These are phyloP conservation scores for Lecanoromycetidae sp. DNA, from an alignment of 2,329 filamentous ascomycete species.

Conservation along the genomic window DNA sequence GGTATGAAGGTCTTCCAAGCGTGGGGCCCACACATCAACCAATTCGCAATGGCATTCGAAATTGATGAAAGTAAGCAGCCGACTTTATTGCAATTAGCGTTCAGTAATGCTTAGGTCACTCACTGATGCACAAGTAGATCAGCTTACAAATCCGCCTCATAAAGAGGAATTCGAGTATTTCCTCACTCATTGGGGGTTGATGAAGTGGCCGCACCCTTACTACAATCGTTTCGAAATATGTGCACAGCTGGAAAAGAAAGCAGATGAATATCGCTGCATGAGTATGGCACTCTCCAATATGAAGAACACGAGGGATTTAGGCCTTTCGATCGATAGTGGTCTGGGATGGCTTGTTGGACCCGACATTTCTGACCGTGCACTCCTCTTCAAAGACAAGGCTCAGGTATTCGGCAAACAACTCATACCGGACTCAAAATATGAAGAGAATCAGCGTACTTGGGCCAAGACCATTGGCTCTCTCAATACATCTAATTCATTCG, in stretches of 20 bases:
- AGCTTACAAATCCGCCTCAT: constrained; percentile 7
- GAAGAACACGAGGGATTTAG: constrained; percentile 47
- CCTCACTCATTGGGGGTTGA: constrained; percentile 51
- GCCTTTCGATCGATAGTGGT: constrained; percentile 54
- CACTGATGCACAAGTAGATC: not conserved
- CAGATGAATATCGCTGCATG: constrained; percentile 52
- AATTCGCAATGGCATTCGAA: constrained; percentile 57
- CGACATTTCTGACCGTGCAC: constrained; percentile 41
- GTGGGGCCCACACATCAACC: constrained; percentile 48
- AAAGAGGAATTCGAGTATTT: constrained; percentile 30
- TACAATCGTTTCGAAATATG: constrained; percentile 50
- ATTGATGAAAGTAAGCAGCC: constrained; percentile 43
- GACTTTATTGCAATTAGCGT: not conserved
- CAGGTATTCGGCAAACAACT: constrained; percentile 38
- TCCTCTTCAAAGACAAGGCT: constrained; percentile 33
- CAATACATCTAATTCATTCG: no score
- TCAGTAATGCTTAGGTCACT: not conserved
- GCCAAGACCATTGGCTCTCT: constrained; percentile 9
- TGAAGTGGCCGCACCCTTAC: constrained; percentile 49
- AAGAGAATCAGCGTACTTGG: constrained; percentile 29
- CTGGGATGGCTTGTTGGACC: constrained; percentile 55
- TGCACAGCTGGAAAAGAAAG: constrained; percentile 48
- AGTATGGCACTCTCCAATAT: constrained; percentile 48
- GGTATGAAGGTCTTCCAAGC: constrained; percentile 50
- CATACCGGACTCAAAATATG: constrained; percentile 28